These are phyloP conservation scores for Corylus americana DNA, from an alignment of 306 rosid species.

Conservation along the genomic window DNA sequence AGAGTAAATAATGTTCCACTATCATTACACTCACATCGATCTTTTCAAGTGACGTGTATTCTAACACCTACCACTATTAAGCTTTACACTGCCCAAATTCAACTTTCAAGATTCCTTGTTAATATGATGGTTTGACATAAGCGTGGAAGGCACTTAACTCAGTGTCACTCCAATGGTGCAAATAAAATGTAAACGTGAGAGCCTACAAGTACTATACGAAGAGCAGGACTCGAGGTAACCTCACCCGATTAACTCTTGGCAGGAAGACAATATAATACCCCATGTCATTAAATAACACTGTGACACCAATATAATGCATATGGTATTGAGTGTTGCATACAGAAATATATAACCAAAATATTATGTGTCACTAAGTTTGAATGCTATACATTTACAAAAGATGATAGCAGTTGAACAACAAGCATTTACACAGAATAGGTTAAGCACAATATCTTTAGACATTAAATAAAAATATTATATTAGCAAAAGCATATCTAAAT, in stretches of 20 bases:
- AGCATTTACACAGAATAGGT: not conserved
- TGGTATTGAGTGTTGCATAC: not conserved
- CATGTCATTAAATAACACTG: not conserved
- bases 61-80: no score
- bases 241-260: not conserved
- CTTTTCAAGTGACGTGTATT: no score
- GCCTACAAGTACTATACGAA: not conserved
- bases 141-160: not conserved
- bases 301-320: not conserved
- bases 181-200: not conserved
- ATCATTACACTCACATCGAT: no score
- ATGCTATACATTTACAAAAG: not conserved
- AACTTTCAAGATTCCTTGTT: not conserved
- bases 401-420: not conserved
- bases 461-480: not conserved
- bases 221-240: constrained; percentile 1
- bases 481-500: constrained; percentile 3
- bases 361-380: not conserved
- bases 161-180: not conserved
- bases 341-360: not conserved
- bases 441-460: not conserved
- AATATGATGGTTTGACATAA: not conserved
- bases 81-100: not conserved
- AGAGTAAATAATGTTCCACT: no score
- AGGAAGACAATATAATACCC: not conserved